Conservation (phyloP, 208 protist genomes). For the Blastocrithidia nonstop region DNA sequence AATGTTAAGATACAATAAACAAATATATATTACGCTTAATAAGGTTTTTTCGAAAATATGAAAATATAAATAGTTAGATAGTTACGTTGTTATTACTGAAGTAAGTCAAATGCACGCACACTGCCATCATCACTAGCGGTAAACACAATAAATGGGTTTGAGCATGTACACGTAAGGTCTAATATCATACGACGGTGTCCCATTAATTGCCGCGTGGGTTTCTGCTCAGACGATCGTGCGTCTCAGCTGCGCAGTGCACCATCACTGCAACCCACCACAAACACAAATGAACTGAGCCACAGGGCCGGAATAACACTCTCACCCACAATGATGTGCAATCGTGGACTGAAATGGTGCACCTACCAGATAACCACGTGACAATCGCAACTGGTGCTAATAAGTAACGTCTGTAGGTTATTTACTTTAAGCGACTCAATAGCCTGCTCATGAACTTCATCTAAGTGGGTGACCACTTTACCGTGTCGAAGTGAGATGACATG, state of each 20-base stretch:
- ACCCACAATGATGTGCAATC: constrained; percentile 32
- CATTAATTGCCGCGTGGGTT: constrained; percentile 28
- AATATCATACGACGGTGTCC: constrained; percentile 78
- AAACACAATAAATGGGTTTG: not conserved
- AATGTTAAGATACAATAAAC: too few relatives aligned
- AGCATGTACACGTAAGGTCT: constrained; percentile 11
- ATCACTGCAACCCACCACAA: constrained; percentile 70
- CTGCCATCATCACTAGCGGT: constrained; percentile 74
- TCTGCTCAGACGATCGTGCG: constrained; percentile 32
- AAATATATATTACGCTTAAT: too few relatives aligned
- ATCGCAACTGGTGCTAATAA: constrained; percentile 68
- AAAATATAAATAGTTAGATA: too few relatives aligned
- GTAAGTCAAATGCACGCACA: constrained; percentile 4
- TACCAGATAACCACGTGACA: constrained; percentile 74
- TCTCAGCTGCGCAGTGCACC: constrained; percentile 71
- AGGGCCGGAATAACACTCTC: constrained; percentile 67
- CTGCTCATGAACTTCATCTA: constrained; percentile 63
- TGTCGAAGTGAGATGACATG: constrained; percentile 53
- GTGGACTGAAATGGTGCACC: constrained; percentile 30
- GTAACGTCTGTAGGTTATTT: constrained; percentile 20
- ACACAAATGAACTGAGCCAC: constrained; percentile 29
- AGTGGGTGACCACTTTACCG: constrained; percentile 38
- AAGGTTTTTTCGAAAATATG: too few relatives aligned
- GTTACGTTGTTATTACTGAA: too few relatives aligned
- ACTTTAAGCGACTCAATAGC: constrained; percentile 64